These are phyloP conservation scores for Pythium insidiosum DNA, from an alignment of 352 stramenopile genomes.

Conservation along the genomic window DNA sequence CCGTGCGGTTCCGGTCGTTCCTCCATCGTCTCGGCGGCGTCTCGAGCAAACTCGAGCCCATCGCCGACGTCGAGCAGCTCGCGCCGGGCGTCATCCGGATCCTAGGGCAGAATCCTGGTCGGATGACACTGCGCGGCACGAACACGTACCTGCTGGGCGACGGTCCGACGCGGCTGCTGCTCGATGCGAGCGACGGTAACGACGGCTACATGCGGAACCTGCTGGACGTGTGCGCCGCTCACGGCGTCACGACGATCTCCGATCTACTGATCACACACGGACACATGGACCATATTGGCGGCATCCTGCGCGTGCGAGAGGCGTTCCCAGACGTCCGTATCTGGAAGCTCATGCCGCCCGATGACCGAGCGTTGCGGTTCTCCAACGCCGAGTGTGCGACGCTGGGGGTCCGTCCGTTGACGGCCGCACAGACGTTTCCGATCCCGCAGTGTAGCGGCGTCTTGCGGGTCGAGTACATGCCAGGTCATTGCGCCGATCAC, in stretches of 20 bases:
- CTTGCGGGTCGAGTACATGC: conserved; percentile 62
- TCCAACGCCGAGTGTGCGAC: conserved; percentile 37
- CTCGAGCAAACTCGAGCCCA: conserved; percentile 23
- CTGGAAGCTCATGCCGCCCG: conserved; percentile 58
- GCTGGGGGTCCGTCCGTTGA: conserved; percentile 31
- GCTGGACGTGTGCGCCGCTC: conserved; percentile 23
- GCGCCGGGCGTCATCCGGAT: conserved; percentile 54
- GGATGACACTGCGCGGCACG: conserved; percentile 85
- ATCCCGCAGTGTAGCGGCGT: conserved; percentile 5
- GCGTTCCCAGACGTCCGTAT: conserved; percentile 44
- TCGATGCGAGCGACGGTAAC: conserved; percentile 80
- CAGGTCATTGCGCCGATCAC: conserved; percentile 83
- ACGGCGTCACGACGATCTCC: conserved; percentile 44
- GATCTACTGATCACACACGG: conserved; percentile 85
- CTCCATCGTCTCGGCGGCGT: conserved; percentile 35
- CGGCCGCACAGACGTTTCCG: conserved; percentile 34
- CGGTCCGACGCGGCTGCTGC: conserved; percentile 45
- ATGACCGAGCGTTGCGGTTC: conserved; percentile 30
- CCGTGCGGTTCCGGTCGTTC: conserved; percentile 31
- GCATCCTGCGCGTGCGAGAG: conserved; percentile 46
- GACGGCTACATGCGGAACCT: conserved; percentile 34
- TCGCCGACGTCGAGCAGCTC: conserved; percentile 35
- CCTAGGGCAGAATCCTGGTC: conserved; percentile 77
- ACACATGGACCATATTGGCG: conserved; percentile 86
- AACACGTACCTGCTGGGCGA: conserved; percentile 88